Evolutionary conservation across 140 eudicot species (phyloP).

Genomic region (Flaveria floridana): DNA sequence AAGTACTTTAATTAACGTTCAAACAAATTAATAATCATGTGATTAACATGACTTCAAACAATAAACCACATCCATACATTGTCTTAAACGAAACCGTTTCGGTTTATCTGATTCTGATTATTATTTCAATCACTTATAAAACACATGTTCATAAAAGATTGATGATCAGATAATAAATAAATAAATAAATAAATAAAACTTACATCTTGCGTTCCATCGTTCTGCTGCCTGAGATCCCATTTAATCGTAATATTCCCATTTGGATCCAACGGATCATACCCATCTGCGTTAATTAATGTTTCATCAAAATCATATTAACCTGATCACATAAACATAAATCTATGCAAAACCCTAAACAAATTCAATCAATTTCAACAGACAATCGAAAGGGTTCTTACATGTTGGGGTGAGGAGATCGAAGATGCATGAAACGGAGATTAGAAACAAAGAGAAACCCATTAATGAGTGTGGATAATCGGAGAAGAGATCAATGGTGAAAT

Average conservation of each 20-base stretch:
- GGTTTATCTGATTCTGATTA: no score
- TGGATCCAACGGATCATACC: constrained; percentile 73
- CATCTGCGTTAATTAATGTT: constrained; percentile 49
- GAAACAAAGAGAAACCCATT: constrained; percentile 28
- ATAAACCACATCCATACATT: no score
- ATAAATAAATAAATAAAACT: constrained; percentile 9
- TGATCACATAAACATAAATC: not conserved
- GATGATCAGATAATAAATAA: no score
- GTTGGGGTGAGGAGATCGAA: constrained; percentile 28
- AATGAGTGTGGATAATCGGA: not conserved
- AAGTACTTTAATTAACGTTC: no score
- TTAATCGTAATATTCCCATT: constrained; percentile 64
- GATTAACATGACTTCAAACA: no score
- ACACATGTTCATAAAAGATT: not conserved
- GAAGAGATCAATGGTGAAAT: not conserved
- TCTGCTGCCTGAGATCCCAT: constrained; percentile 60
- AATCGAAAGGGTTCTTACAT: constrained; percentile 22
- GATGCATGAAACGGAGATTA: constrained; percentile 11
- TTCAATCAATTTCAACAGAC: not conserved
- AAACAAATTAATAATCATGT: no score
- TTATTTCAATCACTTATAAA: no score
- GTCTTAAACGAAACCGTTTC: no score
- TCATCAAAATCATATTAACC: not conserved
- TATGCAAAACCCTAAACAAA: not conserved
- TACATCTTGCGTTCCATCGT: constrained; percentile 49